These are phyloP conservation scores for Colletotrichum sp. DNA, from an alignment of 2,329 filamentous ascomycete genomes.

Conservation along the genomic window DNA sequence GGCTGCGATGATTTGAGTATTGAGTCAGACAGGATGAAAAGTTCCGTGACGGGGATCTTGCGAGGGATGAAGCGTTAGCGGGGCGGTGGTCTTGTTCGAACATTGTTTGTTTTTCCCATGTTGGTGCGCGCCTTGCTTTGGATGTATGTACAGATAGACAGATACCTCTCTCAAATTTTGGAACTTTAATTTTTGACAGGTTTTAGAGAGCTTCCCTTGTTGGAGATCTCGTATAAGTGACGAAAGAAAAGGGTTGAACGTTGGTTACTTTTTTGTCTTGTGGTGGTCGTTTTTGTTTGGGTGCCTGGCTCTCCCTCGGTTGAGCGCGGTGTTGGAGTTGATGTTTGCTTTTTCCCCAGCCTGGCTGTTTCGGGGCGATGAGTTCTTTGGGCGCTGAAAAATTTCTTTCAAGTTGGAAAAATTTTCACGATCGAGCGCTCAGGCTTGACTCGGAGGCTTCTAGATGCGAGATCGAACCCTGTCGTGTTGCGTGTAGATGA, in stretches of 20 bases:
- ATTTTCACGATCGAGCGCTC: not conserved
- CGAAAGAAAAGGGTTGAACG: not conserved
- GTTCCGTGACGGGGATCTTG: slow-evolving; percentile 1
- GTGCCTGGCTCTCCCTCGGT: not conserved
- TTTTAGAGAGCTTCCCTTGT: not conserved
- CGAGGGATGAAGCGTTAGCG: slow-evolving; percentile 3
- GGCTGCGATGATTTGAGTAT: not conserved
- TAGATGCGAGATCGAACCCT: not conserved
- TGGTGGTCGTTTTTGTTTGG: not conserved
- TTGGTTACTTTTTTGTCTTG: not conserved
- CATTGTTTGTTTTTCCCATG: not conserved
- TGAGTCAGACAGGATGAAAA: not conserved
- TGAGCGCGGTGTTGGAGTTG: not conserved
- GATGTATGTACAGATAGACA: slow-evolving; percentile 8
- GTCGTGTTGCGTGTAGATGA: not conserved
- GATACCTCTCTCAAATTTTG: slow-evolving; percentile 12
- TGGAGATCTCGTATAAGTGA: not conserved
- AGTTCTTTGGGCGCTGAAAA: not conserved
- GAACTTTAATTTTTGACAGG: not conserved
- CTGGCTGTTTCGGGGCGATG: not conserved
- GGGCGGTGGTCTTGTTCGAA: not conserved
- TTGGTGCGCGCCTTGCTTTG: not conserved
- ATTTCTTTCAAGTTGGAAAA: not conserved
- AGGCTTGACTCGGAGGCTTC: not conserved
- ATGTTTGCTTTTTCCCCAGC: slow-evolving; percentile 10